Percentiles rank a stretch among this genome's conserved stretches.
Evolutionary conservation across 768 basidiomycete species (phyloP).

Genomic region (Sutorius australiensis): DNA sequence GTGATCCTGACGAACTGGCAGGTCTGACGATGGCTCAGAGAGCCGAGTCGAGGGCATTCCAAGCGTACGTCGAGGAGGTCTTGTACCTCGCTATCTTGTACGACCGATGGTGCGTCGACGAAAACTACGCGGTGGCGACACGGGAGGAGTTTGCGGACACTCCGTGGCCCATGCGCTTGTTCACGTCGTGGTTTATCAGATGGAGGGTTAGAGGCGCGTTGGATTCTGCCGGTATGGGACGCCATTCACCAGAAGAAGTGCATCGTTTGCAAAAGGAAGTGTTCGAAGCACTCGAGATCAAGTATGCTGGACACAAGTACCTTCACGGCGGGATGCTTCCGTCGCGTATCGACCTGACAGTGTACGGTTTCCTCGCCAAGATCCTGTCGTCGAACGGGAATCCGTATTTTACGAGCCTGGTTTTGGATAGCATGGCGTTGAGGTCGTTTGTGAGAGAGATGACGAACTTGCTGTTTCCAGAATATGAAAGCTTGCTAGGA

Average conservation of each 20-base stretch:
- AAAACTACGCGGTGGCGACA: not conserved
- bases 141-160: not conserved
- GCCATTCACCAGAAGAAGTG: constrained; percentile 30
- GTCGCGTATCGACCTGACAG: constrained; percentile 27
- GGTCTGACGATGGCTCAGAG: constrained; percentile 8
- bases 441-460: constrained; percentile 17
- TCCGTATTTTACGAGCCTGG: constrained; percentile 23
- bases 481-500: constrained; percentile 17
- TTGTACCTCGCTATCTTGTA: not conserved
- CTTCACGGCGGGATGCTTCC: constrained; percentile 24
- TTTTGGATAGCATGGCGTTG: constrained; percentile 19
- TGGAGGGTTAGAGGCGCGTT: constrained; percentile 2
- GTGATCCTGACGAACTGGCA: constrained; percentile 27
- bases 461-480: constrained; percentile 27
- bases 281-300: constrained; percentile 28
- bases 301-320: constrained; percentile 20
- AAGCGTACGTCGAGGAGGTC: not conserved
- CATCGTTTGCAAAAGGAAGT: constrained; percentile 27
- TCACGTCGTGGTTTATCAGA: not conserved
- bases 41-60: not conserved
- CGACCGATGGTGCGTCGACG: not conserved
- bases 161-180: not conserved
- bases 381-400: constrained; percentile 17
- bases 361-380: constrained; percentile 30
- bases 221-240: constrained; percentile 24